Conservation (phyloP, 2,329 filamentous ascomycete species). For the Talaromyces sp. region DNA sequence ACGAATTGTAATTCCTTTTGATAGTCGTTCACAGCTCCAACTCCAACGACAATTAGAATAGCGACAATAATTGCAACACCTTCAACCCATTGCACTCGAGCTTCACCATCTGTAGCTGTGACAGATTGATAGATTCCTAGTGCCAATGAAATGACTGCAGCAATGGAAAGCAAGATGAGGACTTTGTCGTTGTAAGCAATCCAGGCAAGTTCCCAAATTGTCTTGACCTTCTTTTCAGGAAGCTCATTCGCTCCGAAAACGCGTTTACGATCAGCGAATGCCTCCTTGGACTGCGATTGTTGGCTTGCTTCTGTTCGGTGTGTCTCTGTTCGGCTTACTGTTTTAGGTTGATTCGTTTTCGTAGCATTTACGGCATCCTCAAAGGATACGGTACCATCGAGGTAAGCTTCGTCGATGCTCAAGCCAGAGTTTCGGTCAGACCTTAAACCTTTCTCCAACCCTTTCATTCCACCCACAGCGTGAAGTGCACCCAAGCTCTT, state of each 20-base stretch:
- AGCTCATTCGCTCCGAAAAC: constrained; percentile 67
- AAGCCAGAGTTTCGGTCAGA: constrained; percentile 64
- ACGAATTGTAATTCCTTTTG: constrained; percentile 79
- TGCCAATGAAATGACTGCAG: constrained; percentile 69
- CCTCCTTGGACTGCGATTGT: constrained; percentile 32
- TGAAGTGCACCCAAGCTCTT: constrained; percentile 74
- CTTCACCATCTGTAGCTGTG: constrained; percentile 50
- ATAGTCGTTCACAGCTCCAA: constrained; percentile 76
- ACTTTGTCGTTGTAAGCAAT: constrained; percentile 82
- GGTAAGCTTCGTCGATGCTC: constrained; percentile 63
- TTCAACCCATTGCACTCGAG: constrained; percentile 75
- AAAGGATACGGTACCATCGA: constrained; percentile 66
- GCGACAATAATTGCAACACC: constrained; percentile 75
- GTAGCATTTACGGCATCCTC: constrained; percentile 65
- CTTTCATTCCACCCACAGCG: constrained; percentile 68
- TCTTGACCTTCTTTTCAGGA: constrained; percentile 68
- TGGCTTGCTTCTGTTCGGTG: constrained; percentile 16
- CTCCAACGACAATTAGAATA: constrained; percentile 70
- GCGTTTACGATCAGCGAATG: constrained; percentile 63
- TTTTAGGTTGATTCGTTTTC: constrained; percentile 29
- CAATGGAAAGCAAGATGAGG: constrained; percentile 66
- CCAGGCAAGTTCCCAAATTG: constrained; percentile 68
- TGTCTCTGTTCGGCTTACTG: constrained; percentile 22
- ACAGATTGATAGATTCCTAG: constrained; percentile 73
- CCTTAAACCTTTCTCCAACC: constrained; percentile 69